Base-by-base conservation (phyloP, 257 asterid species). In the Solanum arcanum region DNA sequence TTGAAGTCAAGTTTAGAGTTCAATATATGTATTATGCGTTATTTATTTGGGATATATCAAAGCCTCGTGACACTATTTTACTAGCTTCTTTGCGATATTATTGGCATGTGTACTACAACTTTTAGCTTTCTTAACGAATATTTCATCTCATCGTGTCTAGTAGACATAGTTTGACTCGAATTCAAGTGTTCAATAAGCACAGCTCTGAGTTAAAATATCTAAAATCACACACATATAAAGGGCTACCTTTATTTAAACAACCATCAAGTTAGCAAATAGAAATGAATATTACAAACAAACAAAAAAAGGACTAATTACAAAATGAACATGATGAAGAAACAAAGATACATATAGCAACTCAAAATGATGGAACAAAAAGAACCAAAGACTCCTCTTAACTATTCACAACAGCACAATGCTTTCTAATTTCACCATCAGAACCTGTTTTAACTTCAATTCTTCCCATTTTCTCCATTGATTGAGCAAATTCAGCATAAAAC, bases 401-500 rank as follows among this genome's bases (percentile, higher is more conserved):
- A 86, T 94, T 94, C 12, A 92, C 97, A 59, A 90, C 70, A 4
- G 98, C 95, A 91, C 98, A 95, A 20, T 89, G 91, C 77, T 62
- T 95, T 80, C 98, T 85, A 77, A 95, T 90, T 83, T 95, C 94
- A 10, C 98, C 98, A 6, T 84, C 52, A 4, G 94, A 44, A 25
- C 97, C 96, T 0, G 96, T 93, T 74, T 91, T 90, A 0, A 94
- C 97, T 18, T 88, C 92, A 46, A 93, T 77, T 11, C 86, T 87
- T 2, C 95, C 95, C 97, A 93, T 92, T 87, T 95, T 95, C 90
- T 92, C 98, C 98, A 95, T 93, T 0, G 98, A 91, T 14, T 77
- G 21, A 0, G 95, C 94, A 73, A 95, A 95, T 81, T 93, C 95
- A 13, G 83, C 33, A 7, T 25, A 93, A 88, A 95, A 95, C 49